A percentile compares a stretch with the other conserved stretches of the same genome.
Evolutionary conservation across 2,329 filamentous ascomycete genomes (phyloP).

Genomic region (Penicillium sp.): DNA sequence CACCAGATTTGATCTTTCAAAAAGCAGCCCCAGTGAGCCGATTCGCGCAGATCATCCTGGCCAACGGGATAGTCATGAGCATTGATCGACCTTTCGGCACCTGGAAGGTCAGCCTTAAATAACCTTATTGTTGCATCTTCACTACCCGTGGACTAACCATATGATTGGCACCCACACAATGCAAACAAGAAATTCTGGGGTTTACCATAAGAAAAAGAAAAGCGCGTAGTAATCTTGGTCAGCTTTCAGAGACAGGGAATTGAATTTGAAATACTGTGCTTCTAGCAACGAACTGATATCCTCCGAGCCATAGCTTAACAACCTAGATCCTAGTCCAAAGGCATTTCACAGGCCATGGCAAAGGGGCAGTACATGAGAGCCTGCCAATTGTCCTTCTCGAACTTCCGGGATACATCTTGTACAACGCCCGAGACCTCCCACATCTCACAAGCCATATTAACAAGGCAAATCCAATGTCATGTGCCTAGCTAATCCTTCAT

Average conservation of each 20-base stretch:
- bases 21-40: not conserved
- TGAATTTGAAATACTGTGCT: not conserved
- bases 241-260: not conserved
- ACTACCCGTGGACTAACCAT: too few species aligned
- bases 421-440: not conserved
- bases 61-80: not conserved
- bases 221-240: too few species aligned
- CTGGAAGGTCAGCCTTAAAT: not conserved
- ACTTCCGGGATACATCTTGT: not conserved
- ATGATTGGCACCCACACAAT: too few species aligned
- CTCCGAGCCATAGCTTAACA: not conserved
- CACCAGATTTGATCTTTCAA: not conserved
- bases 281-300: not conserved
- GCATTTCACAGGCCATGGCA: not conserved
- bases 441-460: not conserved
- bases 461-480: not conserved
- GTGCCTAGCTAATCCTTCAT: not conserved
- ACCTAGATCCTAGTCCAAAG: not conserved
- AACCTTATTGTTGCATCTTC: not conserved
- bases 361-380: not conserved
- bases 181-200: too few species aligned
- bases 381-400: not conserved
- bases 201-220: too few species aligned
- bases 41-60: not conserved
- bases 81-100: not conserved